Percentiles rank a stretch among this genome's conserved stretches.
Evolutionary conservation across 139 green algal species (phyloP).

Genomic region (Nannochloris sp.): DNA sequence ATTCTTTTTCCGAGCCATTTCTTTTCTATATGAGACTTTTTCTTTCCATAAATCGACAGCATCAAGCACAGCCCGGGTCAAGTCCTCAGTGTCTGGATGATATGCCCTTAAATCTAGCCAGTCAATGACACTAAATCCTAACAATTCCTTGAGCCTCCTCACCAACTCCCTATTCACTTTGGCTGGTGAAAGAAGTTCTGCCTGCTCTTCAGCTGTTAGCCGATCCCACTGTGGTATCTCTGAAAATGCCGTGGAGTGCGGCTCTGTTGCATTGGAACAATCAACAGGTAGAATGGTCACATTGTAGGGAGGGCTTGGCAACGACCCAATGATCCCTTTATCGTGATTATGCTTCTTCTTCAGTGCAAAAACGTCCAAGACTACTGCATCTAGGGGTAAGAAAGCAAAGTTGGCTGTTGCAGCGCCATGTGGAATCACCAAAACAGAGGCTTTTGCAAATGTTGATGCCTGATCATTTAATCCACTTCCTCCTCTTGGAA

Average conservation of each 20-base stretch:
- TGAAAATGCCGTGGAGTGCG: background rate
- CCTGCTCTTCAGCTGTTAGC: background rate
- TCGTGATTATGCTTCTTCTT: background rate
- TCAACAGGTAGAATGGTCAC: slow-evolving; percentile 5
- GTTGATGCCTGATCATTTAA: background rate
- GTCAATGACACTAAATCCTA: slow-evolving; percentile 3
- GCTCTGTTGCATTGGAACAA: slow-evolving; percentile 1
- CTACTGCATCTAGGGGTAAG: slow-evolving; percentile 7
- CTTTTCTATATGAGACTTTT: background rate
- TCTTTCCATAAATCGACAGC: slow-evolving; percentile 8
- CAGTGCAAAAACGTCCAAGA: slow-evolving; percentile 5
- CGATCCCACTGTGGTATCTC: background rate
- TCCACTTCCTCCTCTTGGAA: slow-evolving; percentile 1
- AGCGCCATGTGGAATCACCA: slow-evolving; percentile 9
- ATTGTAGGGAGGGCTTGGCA: slow-evolving; percentile 5
- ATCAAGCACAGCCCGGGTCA: background rate
- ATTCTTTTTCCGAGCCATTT: background rate
- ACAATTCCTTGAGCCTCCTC: background rate
- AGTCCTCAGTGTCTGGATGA: slow-evolving; percentile 4
- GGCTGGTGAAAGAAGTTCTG: background rate
- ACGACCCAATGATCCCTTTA: background rate
- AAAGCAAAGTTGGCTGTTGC: slow-evolving; percentile 12
- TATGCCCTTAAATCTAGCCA: slow-evolving; percentile 5
- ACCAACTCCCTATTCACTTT: background rate
- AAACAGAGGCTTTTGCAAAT: slow-evolving; percentile 1